phyloP scores from a whole-genome alignment of 139 green algal genomes.

The Chlorella ohadii region DNA sequence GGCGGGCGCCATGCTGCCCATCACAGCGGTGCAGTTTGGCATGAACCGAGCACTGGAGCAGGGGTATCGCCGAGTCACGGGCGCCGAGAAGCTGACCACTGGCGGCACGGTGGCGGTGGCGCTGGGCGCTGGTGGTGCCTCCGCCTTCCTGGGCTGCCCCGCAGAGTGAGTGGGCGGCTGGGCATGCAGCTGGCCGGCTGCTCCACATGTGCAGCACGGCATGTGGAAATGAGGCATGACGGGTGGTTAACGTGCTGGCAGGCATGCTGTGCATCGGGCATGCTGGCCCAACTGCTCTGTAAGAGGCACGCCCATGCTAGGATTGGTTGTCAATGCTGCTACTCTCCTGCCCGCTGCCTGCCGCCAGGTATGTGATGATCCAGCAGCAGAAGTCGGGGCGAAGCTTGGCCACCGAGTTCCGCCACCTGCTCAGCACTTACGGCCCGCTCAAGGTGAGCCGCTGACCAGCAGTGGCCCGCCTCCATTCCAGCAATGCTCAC shows the following conservation, averaged over 20 bases:
- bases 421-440: constrained; percentile 54
- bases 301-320: too few relatives aligned
- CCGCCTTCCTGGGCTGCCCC: constrained; percentile 74
- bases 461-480: too few relatives aligned
- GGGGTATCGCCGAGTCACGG: constrained; percentile 11
- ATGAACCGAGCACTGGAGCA: constrained; percentile 69
- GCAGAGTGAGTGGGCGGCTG: constrained; percentile 57
- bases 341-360: background rate
- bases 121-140: constrained; percentile 65
- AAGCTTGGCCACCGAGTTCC: constrained; percentile 55
- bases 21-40: constrained; percentile 91
- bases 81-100: background rate
- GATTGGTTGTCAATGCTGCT: too few relatives aligned
- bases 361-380: constrained; percentile 83
- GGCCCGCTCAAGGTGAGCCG: constrained; percentile 26
- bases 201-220: too few relatives aligned
- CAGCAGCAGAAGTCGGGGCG: constrained; percentile 85
- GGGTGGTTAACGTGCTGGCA: too few relatives aligned
- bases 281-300: too few relatives aligned
- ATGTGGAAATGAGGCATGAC: too few relatives aligned
- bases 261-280: too few relatives aligned
- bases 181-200: background rate
- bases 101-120: constrained; percentile 47
- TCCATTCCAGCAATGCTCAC: too few relatives aligned
- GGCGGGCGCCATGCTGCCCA: constrained; percentile 85